phyloP scores from a whole-genome alignment of 2,329 filamentous ascomycete species.

The Trichoderma breve region DNA sequence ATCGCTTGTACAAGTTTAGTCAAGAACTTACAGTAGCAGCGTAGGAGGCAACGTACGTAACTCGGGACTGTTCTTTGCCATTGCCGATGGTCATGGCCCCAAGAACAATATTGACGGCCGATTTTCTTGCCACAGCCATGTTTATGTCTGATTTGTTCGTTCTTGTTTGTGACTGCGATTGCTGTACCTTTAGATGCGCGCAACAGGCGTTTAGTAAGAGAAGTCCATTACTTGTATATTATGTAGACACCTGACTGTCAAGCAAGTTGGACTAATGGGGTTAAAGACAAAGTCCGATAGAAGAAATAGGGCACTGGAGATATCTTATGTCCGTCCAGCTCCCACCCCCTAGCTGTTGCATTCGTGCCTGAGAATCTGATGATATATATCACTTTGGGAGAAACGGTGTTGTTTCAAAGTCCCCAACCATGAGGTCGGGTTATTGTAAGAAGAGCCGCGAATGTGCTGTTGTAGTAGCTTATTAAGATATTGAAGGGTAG shows the following conservation, averaged over 20 bases:
- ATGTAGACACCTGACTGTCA: not conserved
- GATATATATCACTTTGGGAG: not conserved
- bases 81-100: not conserved
- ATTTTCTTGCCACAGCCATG: not conserved
- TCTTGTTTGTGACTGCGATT: not conserved
- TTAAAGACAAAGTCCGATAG: not conserved
- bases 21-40: not conserved
- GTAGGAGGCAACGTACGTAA: not conserved
- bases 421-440: not conserved
- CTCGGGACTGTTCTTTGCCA: not conserved
- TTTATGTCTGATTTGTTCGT: not conserved
- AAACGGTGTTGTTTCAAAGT: not conserved
- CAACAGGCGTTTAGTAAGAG: not conserved
- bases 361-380: not conserved
- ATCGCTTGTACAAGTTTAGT: not conserved
- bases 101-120: not conserved
- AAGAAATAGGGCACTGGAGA: not conserved
- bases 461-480: not conserved
- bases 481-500: not conserved
- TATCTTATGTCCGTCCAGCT: not conserved
- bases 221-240: not conserved
- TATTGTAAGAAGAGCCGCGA: not conserved
- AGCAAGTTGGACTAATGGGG: not conserved
- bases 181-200: not conserved
- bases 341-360: not conserved